These are phyloP conservation scores for Wickerhamiella dianesei DNA, from an alignment of 805 yeast genomes.

Conservation along the genomic window DNA sequence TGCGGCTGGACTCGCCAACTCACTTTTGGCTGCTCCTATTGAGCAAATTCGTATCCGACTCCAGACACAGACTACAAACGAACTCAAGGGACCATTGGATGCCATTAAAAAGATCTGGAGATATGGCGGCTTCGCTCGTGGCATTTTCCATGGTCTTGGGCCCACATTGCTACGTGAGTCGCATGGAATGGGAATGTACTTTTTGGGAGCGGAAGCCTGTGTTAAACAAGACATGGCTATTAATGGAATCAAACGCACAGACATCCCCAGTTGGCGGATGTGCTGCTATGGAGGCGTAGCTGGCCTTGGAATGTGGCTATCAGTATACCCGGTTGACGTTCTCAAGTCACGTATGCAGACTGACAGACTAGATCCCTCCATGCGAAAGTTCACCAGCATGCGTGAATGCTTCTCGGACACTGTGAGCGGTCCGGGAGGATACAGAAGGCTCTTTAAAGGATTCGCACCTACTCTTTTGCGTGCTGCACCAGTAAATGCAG, in stretches of 20 bases:
- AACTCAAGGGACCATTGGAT: conserved; percentile 62
- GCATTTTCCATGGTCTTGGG: conserved; percentile 64
- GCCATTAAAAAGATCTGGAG: conserved; percentile 45
- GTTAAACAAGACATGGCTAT: conserved; percentile 49
- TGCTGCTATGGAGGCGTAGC: conserved; percentile 83
- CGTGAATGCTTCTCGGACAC: conserved; percentile 46
- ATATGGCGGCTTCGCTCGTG: conserved; percentile 38
- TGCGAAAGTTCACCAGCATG: conserved; percentile 47
- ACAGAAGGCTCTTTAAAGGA: conserved; percentile 69
- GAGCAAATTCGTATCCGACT: conserved; percentile 90
- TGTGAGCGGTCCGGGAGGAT: conserved; percentile 23
- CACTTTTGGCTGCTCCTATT: conserved; percentile 81
- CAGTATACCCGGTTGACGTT: conserved; percentile 80
- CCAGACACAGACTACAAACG: conserved; percentile 66
- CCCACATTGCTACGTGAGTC: conserved; percentile 80
- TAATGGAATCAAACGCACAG: conserved; percentile 40
- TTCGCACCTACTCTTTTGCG: conserved; percentile 84
- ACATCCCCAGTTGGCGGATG: conserved; percentile 76
- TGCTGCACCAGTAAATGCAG: conserved; percentile 98
- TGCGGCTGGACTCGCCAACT: conserved; percentile 86
- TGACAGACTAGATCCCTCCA: conserved; percentile 43
- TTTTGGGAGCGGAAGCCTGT: conserved; percentile 80
- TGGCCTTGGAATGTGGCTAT: conserved; percentile 81
- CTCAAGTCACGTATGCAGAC: conserved; percentile 81
- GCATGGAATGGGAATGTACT: conserved; percentile 75